Conservation (phyloP, 163 green algal species). For the Scenedesmus sp. region DNA sequence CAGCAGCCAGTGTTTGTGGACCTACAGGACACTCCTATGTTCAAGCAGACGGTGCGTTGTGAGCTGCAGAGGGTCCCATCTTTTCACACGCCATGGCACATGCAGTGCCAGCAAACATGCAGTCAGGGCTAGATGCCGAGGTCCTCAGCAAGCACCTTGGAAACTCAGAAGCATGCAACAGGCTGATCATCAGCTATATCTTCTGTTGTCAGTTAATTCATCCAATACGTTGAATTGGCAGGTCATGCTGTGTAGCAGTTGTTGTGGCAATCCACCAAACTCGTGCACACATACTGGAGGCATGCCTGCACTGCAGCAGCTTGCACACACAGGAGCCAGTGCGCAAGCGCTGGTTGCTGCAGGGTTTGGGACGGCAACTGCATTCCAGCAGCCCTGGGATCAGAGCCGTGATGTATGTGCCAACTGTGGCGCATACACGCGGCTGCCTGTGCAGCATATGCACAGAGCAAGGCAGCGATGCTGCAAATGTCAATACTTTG, state of each 20-base stretch:
- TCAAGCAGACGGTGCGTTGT: slow-evolving; percentile 34
- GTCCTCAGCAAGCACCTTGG: background rate
- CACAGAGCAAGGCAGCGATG: background rate
- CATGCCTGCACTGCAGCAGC: background rate
- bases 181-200: too few species aligned
- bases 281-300: background rate
- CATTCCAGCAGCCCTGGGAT: background rate
- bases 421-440: too few species aligned
- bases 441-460: background rate
- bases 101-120: background rate
- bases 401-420: background rate
- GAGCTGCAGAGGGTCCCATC: background rate
- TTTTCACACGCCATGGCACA: background rate
- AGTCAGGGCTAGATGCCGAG: background rate
- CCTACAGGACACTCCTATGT: slow-evolving; percentile 43
- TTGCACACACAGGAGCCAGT: background rate
- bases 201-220: too few species aligned
- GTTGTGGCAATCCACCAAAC: background rate
- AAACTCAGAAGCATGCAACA: too few species aligned
- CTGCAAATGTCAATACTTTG: background rate
- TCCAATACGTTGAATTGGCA: background rate
- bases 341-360: background rate
- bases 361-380: background rate
- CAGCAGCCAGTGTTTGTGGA: slow-evolving; percentile 37
- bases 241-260: background rate